A percentile compares a stretch with the other conserved stretches of the same genome.
phyloP scores from a whole-genome alignment of 495 filamentous ascomycete genomes.

The Penicillium canescens region DNA sequence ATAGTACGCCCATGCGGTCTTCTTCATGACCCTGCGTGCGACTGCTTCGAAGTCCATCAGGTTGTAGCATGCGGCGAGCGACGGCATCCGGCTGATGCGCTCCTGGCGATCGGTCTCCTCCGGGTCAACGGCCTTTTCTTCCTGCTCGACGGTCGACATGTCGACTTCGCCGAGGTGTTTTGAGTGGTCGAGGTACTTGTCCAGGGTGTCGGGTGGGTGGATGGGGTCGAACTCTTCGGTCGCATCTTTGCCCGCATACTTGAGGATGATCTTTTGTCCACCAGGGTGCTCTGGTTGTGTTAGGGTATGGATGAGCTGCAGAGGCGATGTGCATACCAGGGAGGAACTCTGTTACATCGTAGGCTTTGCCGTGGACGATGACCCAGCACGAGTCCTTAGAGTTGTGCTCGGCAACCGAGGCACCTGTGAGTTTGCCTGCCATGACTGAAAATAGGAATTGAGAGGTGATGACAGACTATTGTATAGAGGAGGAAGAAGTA shows the following conservation, averaged over 20 bases:
- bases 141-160: slow-evolving; percentile 77
- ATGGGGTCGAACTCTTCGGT: slow-evolving; percentile 92
- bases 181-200: slow-evolving; percentile 75
- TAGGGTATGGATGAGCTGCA: neutral
- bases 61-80: slow-evolving; percentile 89
- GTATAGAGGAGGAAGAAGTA: slow-evolving; percentile 1
- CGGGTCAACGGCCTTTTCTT: slow-evolving; percentile 68
- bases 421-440: slow-evolving; percentile 61
- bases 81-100: slow-evolving; percentile 75
- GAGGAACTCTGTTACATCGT: slow-evolving; percentile 90
- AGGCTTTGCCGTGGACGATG: slow-evolving; percentile 87
- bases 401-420: slow-evolving; percentile 79
- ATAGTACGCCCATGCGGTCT: slow-evolving; percentile 94
- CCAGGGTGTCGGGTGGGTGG: slow-evolving; percentile 79
- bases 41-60: slow-evolving; percentile 94
- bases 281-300: slow-evolving; percentile 70
- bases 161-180: slow-evolving; percentile 93
- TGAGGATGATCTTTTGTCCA: slow-evolving; percentile 77
- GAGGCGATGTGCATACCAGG: slow-evolving; percentile 43
- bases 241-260: slow-evolving; percentile 82
- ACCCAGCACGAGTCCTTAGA: slow-evolving; percentile 79
- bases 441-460: slow-evolving; percentile 29
- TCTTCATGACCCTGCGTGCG: slow-evolving; percentile 86
- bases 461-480: neutral
- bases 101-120: slow-evolving; percentile 76